Conservation (phyloP, 345 rosid species). For the Lepidium sativum region DNA sequence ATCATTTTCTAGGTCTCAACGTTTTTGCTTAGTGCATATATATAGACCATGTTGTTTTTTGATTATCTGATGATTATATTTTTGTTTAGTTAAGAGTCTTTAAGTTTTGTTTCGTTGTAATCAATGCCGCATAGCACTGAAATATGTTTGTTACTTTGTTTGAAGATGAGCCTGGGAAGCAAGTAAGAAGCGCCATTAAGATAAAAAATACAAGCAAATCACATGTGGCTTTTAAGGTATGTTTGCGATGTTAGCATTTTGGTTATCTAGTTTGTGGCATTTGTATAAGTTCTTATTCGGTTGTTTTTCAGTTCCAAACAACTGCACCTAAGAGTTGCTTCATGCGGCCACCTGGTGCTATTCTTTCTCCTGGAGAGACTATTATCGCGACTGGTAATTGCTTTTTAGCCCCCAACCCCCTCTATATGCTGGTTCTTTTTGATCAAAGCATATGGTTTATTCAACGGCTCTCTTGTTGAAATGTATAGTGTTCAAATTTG, state of each 20-base stretch:
- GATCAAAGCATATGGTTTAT: not conserved
- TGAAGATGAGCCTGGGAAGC: conserved; percentile 98
- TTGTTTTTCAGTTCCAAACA: conserved; percentile 72
- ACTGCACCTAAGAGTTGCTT: conserved; percentile 98
- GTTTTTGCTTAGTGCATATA: not conserved
- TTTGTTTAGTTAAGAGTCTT: not conserved
- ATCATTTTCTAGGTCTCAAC: not conserved
- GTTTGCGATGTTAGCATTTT: not conserved
- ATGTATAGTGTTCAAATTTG: conserved; percentile 81
- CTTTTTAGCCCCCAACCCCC: not conserved
- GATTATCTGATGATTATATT: not conserved
- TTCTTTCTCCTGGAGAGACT: conserved; percentile 91
- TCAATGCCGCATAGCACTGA: not conserved
- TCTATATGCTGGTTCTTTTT: not conserved
- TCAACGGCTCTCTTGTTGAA: not conserved
- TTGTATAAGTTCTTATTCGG: not conserved
- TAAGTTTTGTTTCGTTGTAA: not conserved
- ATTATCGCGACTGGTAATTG: conserved; percentile 76
- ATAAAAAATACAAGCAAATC: conserved; percentile 95
- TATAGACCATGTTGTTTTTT: not conserved
- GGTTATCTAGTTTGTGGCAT: not conserved
- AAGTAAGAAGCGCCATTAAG: conserved; percentile 87
- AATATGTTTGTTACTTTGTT: not conserved
- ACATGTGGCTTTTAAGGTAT: conserved; percentile 85
- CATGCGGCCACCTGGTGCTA: conserved; percentile 98